phyloP scores from a whole-genome alignment of 2,329 filamentous ascomycete genomes.

The Dactylellina leptospora region DNA sequence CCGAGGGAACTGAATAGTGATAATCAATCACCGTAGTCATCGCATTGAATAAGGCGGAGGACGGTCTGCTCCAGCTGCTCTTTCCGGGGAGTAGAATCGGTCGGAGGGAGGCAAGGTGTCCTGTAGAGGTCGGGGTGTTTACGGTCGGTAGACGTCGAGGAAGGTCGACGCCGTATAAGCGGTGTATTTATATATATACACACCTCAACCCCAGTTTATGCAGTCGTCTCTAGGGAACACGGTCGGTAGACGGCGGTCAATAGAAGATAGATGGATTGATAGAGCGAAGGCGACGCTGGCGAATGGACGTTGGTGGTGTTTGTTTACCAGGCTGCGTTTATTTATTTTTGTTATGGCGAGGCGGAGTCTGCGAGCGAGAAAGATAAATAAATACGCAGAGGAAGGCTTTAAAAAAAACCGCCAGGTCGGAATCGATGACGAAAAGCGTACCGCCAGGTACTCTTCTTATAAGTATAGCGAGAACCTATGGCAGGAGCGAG shows the following conservation, averaged over 20 bases:
- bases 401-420: constrained; percentile 20
- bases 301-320: neutral
- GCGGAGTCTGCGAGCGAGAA: neutral
- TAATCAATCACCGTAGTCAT: constrained; percentile 53
- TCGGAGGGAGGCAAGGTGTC: constrained; percentile 13
- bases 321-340: constrained; percentile 25
- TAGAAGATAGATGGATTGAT: neutral
- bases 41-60: constrained; percentile 29
- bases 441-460: constrained; percentile 34
- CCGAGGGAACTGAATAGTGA: constrained; percentile 47
- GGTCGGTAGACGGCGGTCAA: neutral
- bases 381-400: constrained; percentile 1
- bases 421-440: constrained; percentile 52
- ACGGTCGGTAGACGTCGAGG: constrained; percentile 5
- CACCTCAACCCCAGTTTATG: too few relatives aligned
- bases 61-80: neutral
- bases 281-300: neutral
- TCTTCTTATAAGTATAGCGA: constrained; percentile 1
- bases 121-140: constrained; percentile 8
- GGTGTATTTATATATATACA: neutral
- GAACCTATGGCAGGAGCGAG: neutral
- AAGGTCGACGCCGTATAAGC: neutral
- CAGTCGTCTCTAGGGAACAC: too few relatives aligned
- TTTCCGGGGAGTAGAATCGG: neutral
- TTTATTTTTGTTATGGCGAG: constrained; percentile 22